Percentiles rank a stretch among this genome's conserved stretches.
Conservation (phyloP, 352 stramenopile species). For the Pythium dissotocum region DNA sequence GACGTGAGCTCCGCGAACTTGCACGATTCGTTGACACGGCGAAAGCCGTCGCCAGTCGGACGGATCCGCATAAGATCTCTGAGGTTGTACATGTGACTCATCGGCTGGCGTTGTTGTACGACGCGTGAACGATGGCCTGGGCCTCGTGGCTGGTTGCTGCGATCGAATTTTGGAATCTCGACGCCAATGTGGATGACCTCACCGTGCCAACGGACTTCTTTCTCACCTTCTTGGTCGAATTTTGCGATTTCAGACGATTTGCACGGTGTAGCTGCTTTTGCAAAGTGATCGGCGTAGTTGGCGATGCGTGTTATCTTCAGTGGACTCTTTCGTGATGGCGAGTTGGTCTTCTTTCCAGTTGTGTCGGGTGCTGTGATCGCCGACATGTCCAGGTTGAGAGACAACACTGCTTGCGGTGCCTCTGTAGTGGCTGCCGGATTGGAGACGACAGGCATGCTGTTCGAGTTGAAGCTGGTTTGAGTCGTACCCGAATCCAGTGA, state of each 20-base stretch:
- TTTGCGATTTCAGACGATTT: slow-evolving; percentile 12
- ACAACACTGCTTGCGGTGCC: background rate
- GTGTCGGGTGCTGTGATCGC: background rate
- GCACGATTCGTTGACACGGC: slow-evolving; percentile 47
- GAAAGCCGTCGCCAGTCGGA: slow-evolving; percentile 49
- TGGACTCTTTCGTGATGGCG: slow-evolving; percentile 9
- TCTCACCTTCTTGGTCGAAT: slow-evolving; percentile 15
- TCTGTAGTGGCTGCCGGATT: too few species aligned
- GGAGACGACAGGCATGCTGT: background rate
- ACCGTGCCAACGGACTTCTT: slow-evolving; percentile 31
- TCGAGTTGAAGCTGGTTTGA: background rate
- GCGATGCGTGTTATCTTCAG: slow-evolving; percentile 35
- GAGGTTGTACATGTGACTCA: slow-evolving; percentile 45
- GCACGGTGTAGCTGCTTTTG: slow-evolving; percentile 2
- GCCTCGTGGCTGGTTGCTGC: background rate
- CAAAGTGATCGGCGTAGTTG: slow-evolving; percentile 41
- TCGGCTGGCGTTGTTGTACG: slow-evolving; percentile 9
- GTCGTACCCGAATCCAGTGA: background rate
- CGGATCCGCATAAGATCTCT: slow-evolving; percentile 48
- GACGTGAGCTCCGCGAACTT: slow-evolving; percentile 47
- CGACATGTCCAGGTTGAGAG: background rate
- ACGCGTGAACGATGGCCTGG: slow-evolving; percentile 1
- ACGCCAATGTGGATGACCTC: slow-evolving; percentile 18
- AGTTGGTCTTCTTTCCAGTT: background rate
- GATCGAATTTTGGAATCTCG: background rate